Evolutionary conservation across 73 alveolate genomes (phyloP).

Genomic region (Paramecium sonneborni): DNA sequence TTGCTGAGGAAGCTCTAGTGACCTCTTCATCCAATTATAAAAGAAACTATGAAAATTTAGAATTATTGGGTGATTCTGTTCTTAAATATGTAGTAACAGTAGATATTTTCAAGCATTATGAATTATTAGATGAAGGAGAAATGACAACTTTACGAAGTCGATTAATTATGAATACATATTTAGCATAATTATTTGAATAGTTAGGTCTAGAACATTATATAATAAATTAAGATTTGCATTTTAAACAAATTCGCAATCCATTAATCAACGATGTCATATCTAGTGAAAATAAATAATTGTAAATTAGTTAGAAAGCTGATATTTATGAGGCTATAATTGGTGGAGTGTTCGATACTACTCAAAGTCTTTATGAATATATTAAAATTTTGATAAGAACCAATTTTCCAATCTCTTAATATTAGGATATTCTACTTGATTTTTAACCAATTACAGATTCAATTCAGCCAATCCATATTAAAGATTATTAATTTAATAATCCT

Average conservation of each 20-base stretch:
- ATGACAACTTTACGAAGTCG: conserved; percentile 30
- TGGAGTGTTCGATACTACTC: background rate
- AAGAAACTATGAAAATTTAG: conserved; percentile 50
- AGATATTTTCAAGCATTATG: background rate
- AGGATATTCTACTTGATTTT: background rate
- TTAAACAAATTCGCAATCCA: background rate
- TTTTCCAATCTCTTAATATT: background rate
- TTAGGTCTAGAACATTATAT: background rate
- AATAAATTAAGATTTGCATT: conserved; percentile 32
- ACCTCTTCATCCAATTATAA: background rate
- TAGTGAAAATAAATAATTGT: background rate
- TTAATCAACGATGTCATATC: background rate
- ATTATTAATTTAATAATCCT: background rate
- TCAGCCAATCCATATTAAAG: background rate
- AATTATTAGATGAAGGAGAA: background rate
- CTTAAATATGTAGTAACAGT: conserved; percentile 24
- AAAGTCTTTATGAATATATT: conserved; percentile 8
- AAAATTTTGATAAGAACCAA: conserved; percentile 5
- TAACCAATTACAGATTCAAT: background rate
- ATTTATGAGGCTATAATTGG: conserved; percentile 40
- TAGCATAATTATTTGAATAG: background rate
- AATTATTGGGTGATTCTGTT: conserved; percentile 27
- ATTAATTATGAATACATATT: background rate
- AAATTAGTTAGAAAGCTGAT: conserved; percentile 13
- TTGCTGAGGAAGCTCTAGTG: background rate